Base-by-base conservation (phyloP, 306 rosid genomes). In the Quercus cerris region DNA sequence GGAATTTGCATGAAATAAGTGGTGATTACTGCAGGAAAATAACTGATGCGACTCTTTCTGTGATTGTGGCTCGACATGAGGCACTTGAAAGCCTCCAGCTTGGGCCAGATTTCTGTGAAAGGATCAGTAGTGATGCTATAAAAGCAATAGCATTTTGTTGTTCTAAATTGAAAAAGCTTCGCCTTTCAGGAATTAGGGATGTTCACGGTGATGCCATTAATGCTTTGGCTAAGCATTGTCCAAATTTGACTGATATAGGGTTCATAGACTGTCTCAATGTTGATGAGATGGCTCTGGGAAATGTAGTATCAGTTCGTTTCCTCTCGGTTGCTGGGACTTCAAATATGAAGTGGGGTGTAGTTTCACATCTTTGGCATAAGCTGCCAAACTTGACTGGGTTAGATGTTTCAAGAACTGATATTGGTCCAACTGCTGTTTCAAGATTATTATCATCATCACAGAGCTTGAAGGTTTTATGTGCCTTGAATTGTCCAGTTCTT, bases 21-120 rank as follows among this genome's bases (percentile, higher is more conserved):
- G 99, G 97, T 3, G 99, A 96, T 69, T 90, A 93, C 83, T 96
- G 99, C 83, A 90, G 99, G 85, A 96, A 96, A 88, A 89, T 96
- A 78, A 86, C 93, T 22, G 99, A 96, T 87, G 99, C 99, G 14
- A 90, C 99, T n/a, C 98, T 96, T 81, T 88, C 99, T 1, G 93
- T 92, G 68, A 89, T 96, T 79, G 97, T 86, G 71, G 99, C 99
- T 33, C 91, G 99, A 70, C 99, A 96, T 5, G 97, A 96, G 88
- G 86, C 85, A 77, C 99, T 96, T 77, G 97, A 96, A 86, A 90
- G 97, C 82, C 97, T 96, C 81, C 97, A 89, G 88, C 99, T 96
- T 82, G 99, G 98, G 79, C 98, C 99, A 9, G 99, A 96, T 90
- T 96, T 93, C 86, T 96, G 99, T 77, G 99, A 96, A 80, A 93